Percentiles rank a stretch among this genome's conserved stretches.
Evolutionary conservation across 225 moss, liverwort and hornwort genomes (phyloP).

Genomic region (Neckera pumila): DNA sequence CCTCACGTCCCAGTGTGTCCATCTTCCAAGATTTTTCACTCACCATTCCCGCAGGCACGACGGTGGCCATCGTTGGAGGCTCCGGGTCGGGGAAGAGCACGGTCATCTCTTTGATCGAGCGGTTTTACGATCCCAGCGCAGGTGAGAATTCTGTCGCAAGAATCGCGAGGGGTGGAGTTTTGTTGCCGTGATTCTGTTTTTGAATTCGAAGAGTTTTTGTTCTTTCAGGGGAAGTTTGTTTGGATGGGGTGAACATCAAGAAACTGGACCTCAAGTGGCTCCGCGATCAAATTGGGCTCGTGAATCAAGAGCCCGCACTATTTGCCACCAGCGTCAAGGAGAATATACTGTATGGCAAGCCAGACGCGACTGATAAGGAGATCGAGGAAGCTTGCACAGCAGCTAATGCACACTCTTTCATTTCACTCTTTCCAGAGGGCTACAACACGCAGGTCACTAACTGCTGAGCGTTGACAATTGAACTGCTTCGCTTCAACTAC

Average conservation of each 20-base stretch:
- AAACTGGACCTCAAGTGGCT: conserved; percentile 28
- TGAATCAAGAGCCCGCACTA: conserved; percentile 47
- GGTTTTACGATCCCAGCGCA: conserved; percentile 33
- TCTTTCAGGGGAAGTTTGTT: conserved; percentile 20
- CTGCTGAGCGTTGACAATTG: background rate
- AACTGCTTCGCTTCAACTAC: background rate
- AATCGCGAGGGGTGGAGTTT: background rate
- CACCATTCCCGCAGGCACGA: conserved; percentile 23
- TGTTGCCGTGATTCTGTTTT: background rate
- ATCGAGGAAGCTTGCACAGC: conserved; percentile 28
- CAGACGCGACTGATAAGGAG: conserved; percentile 20
- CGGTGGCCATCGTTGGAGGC: conserved; percentile 33
- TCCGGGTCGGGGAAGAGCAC: conserved; percentile 46
- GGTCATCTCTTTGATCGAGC: conserved; percentile 25
- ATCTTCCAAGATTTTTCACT: conserved; percentile 31
- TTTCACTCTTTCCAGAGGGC: conserved; percentile 30
- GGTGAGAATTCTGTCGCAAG: background rate
- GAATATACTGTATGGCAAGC: conserved; percentile 39
- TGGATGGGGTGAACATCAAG: conserved; percentile 39
- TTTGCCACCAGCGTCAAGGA: conserved; percentile 42
- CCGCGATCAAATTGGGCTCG: conserved; percentile 39
- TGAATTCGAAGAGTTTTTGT: background rate
- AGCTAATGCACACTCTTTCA: conserved; percentile 43
- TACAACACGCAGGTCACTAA: conserved; percentile 35
- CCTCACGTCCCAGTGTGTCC: conserved; percentile 19